Evolutionary conservation across 2,329 filamentous ascomycete genomes (phyloP), one percentile per base, ranked within the genome.

Genomic region (Trichoderma endophyticum): DNA sequence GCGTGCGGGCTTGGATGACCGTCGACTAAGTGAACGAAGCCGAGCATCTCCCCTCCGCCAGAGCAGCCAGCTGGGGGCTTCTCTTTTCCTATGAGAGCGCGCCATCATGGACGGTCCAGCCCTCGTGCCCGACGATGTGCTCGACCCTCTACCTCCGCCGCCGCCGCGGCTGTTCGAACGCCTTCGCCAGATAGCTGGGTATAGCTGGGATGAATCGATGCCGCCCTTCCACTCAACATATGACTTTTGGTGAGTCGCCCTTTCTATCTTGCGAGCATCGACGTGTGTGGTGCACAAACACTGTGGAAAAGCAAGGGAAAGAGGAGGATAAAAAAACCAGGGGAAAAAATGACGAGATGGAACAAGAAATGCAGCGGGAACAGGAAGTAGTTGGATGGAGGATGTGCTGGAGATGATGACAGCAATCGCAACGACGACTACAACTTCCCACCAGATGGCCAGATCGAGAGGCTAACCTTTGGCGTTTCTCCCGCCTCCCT

Each of bases 211-310:
- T 80, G 91, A 93, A 75, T 86, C 87, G 15, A 80, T 78, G 71
- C 81, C 81, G 30, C 88, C 88, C 12, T 84, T 87, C 71, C 89
- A 91, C 78, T 88, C 88, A 65, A 93, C 91, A 77, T 98, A 97
- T 82, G 94, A 97, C 80, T 94, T 95, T 84, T 98, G 95, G 94
- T 90, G 84, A 77, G 82, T 71, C 63, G 71, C 66, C 36, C 48
- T 51, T 56, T 7, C 21, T 65, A 15, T 28, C 28, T 63, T 54
- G 65, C 59, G 39, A 32, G 54, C 32, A 26, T 26, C 54, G 30
- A 28, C 21, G n/a, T 54, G 63, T 54, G 26, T 12, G 36, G 36
- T 26, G 36, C 39, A 36, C 36, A 30, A n/a, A 21, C 30, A 43
- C 21, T 24, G 21, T 5, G n/a, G 39, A 36, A 48, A 11, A 39